Evolutionary conservation across 345 rosid genomes (phyloP).

Genomic region (Ricinus communis): DNA sequence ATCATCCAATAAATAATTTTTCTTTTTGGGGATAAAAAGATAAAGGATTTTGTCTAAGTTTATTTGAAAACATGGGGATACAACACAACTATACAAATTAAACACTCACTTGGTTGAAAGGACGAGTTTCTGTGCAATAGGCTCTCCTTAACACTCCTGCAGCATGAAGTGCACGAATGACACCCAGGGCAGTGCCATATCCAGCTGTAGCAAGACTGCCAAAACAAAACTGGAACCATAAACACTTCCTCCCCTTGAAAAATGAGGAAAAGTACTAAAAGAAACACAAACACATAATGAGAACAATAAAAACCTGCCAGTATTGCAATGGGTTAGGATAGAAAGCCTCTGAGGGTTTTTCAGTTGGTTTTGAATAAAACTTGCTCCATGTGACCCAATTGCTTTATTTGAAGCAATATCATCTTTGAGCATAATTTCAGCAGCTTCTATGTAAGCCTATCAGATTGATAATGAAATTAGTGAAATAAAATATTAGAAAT

Average conservation of each 20-base stretch:
- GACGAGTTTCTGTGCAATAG: slow-evolving; percentile 97
- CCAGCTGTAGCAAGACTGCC: slow-evolving; percentile 96
- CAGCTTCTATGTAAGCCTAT: slow-evolving; percentile 74
- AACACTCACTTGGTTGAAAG: slow-evolving; percentile 80
- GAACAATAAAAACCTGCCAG: slow-evolving; percentile 64
- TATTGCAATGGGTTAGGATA: slow-evolving; percentile 93
- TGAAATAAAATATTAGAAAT: not conserved
- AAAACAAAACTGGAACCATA: not conserved
- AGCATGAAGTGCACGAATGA: slow-evolving; percentile 75
- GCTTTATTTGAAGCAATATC: slow-evolving; percentile 93
- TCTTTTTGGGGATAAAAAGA: no score
- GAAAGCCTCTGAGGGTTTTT: slow-evolving; percentile 48
- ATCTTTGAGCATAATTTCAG: slow-evolving; percentile 80
- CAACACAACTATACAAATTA: no score
- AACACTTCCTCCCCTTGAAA: not conserved
- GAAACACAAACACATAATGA: not conserved
- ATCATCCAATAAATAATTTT: no score
- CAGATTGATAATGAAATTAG: slow-evolving; percentile 11
- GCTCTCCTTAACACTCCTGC: slow-evolving; percentile 73
- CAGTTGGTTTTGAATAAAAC: slow-evolving; percentile 46
- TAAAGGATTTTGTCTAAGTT: no score
- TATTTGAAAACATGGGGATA: no score
- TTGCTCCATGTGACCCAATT: slow-evolving; percentile 75
- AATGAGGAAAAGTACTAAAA: not conserved
- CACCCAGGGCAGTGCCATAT: slow-evolving; percentile 96